Base-by-base conservation (phyloP, 2,329 filamentous ascomycete species). In the Penicillium sp. region DNA sequence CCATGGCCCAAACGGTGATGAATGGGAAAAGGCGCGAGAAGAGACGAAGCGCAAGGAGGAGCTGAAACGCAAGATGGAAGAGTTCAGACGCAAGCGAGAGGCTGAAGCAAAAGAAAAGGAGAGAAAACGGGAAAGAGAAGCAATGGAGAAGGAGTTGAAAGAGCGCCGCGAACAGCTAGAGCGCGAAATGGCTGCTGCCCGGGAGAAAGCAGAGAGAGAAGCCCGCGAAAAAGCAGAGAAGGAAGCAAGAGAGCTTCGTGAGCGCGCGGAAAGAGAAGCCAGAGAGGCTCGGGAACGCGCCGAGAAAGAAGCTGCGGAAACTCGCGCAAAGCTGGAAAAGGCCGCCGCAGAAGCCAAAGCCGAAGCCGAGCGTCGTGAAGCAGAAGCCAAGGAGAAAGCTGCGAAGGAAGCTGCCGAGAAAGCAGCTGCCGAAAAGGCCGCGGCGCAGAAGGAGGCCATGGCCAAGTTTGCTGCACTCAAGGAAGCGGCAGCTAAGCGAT, bases 391-490 rank as follows among this genome's bases (percentile, higher is more conserved):
- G 60, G 73, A 73, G 26, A 74, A 69, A 45, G 74, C 74, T 3
- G 74, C 73, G 26, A 76, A 75, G 58, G 71, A 76, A 40, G 74
- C 75, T 90, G 72, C 73, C 2, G 90, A 95, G 72, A 91, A 96
- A 80, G 94, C 95, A 79, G 79, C 75, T 2, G 73, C 74, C 8
- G 72, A 72, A 54, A 77, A 76, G 60, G 76, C 71, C 0, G 70
- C 72, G 8, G 76, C 75, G 13, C 75, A 78, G 58, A 75, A 74
- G 38, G 75, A 77, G 54, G 73, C 73, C n/a, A 76, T 76, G 66
- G 75, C 73, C 49, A 76, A 73, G 44, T 79, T 76, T 28, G 73
- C 73, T 10, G 75, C 75, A 24, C 74, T 73, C 62, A 79, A 78
- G 60, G 77, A 78, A 60, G 74, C 77, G 1, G 78, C 77, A 9